phyloP scores from a whole-genome alignment of 1,139 yeast genomes.

The Entelexis paramagnoliae region DNA sequence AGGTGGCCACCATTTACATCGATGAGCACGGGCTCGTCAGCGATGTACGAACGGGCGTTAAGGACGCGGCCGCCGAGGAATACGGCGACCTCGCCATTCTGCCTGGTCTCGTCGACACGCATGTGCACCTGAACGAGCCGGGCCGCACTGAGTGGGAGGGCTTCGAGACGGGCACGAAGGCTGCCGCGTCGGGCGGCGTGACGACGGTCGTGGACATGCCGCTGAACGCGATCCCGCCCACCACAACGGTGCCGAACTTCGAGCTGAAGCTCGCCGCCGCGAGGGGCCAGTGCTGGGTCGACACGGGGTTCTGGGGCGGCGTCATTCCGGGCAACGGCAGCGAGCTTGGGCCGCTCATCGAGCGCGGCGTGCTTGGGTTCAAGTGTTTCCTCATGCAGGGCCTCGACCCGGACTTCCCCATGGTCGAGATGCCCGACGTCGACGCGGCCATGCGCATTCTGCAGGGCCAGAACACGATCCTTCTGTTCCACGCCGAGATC shows the following conservation, averaged over 20 bases:
- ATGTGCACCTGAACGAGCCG: constrained; percentile 87
- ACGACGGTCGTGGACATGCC: constrained; percentile 98
- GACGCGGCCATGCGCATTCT: constrained; percentile 54
- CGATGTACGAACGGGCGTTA: constrained; percentile 31
- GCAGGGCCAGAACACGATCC: constrained; percentile 51
- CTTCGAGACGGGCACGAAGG: constrained; percentile 80
- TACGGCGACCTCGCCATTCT: constrained; percentile 56
- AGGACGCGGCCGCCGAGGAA: constrained; percentile 27
- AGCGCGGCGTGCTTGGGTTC: constrained; percentile 84
- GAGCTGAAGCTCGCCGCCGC: constrained; percentile 70
- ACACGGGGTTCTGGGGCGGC: constrained; percentile 96
- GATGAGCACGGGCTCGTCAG: constrained; percentile 53
- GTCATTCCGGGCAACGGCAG: constrained; percentile 61
- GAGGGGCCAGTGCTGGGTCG: constrained; percentile 75
- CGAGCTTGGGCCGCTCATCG: constrained; percentile 60
- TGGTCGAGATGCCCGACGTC: constrained; percentile 55
- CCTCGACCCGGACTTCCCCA: constrained; percentile 30
- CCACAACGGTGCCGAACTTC: constrained; percentile 71
- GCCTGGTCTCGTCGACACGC: constrained; percentile 90
- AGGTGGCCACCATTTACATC: constrained; percentile 50
- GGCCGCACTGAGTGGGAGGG: constrained; percentile 94
- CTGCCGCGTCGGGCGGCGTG: constrained; percentile 92
- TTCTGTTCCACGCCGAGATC: constrained; percentile 92
- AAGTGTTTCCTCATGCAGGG: constrained; percentile 71
- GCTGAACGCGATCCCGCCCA: constrained; percentile 87